phyloP scores from a whole-genome alignment of 1,284 basidiomycete species.

The Mycena sp. region DNA sequence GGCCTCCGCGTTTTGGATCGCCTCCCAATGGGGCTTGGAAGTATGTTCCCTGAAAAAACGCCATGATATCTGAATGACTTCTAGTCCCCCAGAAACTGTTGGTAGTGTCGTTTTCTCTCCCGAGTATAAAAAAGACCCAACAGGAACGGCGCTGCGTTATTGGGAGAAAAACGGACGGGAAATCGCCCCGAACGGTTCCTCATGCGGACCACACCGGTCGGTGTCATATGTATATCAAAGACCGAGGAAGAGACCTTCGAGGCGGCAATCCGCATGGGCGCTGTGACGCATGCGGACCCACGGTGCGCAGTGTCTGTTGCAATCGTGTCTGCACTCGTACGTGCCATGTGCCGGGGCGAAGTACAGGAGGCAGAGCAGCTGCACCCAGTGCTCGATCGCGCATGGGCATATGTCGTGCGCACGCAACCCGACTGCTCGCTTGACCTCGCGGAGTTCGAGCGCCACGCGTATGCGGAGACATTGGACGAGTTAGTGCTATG shows the following conservation, averaged over 20 bases:
- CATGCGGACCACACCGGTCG: constrained; percentile 35
- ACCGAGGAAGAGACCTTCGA: constrained; percentile 29
- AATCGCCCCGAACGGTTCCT: constrained; percentile 33
- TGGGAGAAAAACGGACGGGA: constrained; percentile 29
- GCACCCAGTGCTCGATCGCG: constrained; percentile 29
- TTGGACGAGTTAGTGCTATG: constrained; percentile 26
- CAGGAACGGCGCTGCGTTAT: constrained; percentile 24
- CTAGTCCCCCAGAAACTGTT: constrained; percentile 33
- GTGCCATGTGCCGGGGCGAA: constrained; percentile 29
- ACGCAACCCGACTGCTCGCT: constrained; percentile 11
- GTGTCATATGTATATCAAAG: constrained; percentile 31
- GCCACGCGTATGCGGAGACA: constrained; percentile 29
- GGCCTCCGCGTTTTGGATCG: constrained; percentile 34
- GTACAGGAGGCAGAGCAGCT: constrained; percentile 22
- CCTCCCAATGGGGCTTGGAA: constrained; percentile 35
- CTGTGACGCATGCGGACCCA: constrained; percentile 34
- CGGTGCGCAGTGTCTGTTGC: constrained; percentile 34
- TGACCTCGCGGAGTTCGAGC: constrained; percentile 30
- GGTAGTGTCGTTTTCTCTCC: constrained; percentile 32
- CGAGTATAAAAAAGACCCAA: constrained; percentile 20
- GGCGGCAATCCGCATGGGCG: constrained; percentile 32
- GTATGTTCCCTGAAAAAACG: constrained; percentile 12
- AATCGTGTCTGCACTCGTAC: constrained; percentile 31
- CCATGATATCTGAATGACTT: not conserved
- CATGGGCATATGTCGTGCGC: constrained; percentile 26